Conservation (phyloP, 352 stramenopile genomes). For the Pythium phragmitis region DNA sequence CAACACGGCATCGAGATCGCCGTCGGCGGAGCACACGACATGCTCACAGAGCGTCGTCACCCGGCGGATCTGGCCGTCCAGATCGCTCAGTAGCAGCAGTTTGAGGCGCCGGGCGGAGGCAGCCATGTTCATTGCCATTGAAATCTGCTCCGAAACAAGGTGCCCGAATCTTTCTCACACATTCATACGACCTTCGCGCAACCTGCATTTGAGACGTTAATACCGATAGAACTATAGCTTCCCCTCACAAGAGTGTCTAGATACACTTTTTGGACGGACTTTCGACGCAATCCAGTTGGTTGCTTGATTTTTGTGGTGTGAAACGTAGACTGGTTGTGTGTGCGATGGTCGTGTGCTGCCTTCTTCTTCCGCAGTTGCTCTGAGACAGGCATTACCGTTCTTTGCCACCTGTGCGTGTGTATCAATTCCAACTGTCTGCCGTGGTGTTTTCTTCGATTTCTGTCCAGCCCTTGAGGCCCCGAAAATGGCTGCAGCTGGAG, state of each 20-base stretch:
- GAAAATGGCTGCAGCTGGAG: too few relatives aligned
- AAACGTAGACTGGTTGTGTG: too few relatives aligned
- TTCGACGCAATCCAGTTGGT: neutral
- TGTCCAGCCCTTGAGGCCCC: neutral
- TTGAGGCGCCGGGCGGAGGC: conserved; percentile 43
- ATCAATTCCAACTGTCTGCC: neutral
- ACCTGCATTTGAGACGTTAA: neutral
- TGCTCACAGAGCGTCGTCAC: conserved; percentile 82
- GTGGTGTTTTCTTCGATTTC: neutral
- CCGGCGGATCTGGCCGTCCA: conserved; percentile 56
- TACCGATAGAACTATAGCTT: neutral
- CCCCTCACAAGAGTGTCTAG: neutral
- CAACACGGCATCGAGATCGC: conserved; percentile 73
- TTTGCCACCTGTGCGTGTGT: neutral
- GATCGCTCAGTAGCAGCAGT: conserved; percentile 73
- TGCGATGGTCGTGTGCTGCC: too few relatives aligned
- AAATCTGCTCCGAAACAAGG: neutral
- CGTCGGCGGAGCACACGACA: conserved; percentile 62
- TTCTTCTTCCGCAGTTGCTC: neutral
- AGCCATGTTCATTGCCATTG: conserved; percentile 7
- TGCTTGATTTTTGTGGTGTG: neutral
- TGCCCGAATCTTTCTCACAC: conserved; percentile 1
- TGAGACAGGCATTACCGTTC: neutral
- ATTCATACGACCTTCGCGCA: conserved; percentile 19
- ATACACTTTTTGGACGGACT: neutral